Percentiles rank a stretch among this genome's conserved stretches.
Evolutionary conservation across 2,329 filamentous ascomycete genomes (phyloP).

Genomic region (Colletotrichum sp.): DNA sequence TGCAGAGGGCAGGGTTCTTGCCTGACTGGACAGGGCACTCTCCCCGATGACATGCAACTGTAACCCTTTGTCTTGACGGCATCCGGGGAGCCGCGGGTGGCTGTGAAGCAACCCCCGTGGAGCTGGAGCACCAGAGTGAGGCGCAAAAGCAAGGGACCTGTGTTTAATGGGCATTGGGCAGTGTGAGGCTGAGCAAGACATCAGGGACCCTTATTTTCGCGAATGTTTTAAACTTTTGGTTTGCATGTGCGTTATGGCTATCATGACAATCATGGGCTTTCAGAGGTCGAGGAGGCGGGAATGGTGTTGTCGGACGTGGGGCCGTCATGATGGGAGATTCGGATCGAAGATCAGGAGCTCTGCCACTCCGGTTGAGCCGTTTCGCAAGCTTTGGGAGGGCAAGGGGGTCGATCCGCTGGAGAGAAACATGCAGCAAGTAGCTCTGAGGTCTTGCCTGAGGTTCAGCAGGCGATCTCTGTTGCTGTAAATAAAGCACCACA

Average conservation of each 20-base stretch:
- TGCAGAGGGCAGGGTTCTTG: background rate
- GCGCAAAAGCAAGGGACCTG: background rate
- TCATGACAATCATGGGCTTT: background rate
- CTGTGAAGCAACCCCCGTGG: background rate
- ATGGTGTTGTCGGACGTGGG: background rate
- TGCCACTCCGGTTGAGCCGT: background rate
- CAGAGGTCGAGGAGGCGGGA: background rate
- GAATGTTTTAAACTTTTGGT: background rate
- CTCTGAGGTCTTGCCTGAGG: background rate
- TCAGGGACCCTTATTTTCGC: background rate
- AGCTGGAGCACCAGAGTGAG: background rate
- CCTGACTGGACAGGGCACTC: background rate
- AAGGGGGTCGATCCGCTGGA: background rate
- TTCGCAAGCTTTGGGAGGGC: background rate
- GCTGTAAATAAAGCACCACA: background rate
- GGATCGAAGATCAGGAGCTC: background rate
- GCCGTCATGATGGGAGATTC: background rate
- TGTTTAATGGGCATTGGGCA: background rate
- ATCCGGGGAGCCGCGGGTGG: background rate
- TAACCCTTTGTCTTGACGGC: background rate
- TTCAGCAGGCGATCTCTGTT: background rate
- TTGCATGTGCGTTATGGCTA: background rate
- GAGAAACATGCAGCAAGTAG: background rate
- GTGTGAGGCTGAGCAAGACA: background rate
- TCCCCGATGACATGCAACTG: background rate